Evolutionary conservation across 2,329 filamentous ascomycete species (phyloP), one percentile per base, ranked within the genome.

Genomic region (Neopestalotiopsis sp.): DNA sequence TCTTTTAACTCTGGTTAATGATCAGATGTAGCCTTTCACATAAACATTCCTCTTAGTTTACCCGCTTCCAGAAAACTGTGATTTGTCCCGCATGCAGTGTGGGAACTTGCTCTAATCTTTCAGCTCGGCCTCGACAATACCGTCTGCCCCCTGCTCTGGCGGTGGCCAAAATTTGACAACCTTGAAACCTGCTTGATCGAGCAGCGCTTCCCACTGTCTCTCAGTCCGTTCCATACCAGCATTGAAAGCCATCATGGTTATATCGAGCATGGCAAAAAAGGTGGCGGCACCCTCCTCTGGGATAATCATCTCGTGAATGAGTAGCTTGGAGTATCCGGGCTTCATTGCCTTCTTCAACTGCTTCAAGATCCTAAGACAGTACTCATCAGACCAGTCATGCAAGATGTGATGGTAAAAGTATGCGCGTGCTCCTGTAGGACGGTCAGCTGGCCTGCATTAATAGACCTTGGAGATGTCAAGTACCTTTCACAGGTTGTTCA

Each of bases 261-360:
- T 70, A 67, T 81, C 79, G 24, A 76, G 70, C 62, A 73, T 69
- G 0, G 67, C 70, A 12, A 75, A 71, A 12, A 74, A 76, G 0
- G 69, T 65, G 1, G 75, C 70, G 1, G 73, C 74, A 0, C 73
- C 69, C 5, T 70, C 69, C 30, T 77, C 73, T 2, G 75, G 74
- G 4, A 79, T 70, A 30, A 81, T 73, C 65, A 80, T 76, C 34
- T 81, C 80, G 56, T 80, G 76, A 1, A 80, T 59, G 0, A 76
- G 59, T 0, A 80, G 71, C 69, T 78, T 79, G 24, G 78, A 80
- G 53, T 80, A 80, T 0, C 77, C 74, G 0, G 74, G 76, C 42
- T 69, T 75, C 79, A 80, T 80, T 0, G 76, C 76, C 1, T 65
- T 68, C 6, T 68, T 74, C 6, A 76, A 71, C 6, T 76, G 72